Evolutionary conservation across 352 stramenopile species (phyloP).

Genomic region (Globisporangium lucens): DNA sequence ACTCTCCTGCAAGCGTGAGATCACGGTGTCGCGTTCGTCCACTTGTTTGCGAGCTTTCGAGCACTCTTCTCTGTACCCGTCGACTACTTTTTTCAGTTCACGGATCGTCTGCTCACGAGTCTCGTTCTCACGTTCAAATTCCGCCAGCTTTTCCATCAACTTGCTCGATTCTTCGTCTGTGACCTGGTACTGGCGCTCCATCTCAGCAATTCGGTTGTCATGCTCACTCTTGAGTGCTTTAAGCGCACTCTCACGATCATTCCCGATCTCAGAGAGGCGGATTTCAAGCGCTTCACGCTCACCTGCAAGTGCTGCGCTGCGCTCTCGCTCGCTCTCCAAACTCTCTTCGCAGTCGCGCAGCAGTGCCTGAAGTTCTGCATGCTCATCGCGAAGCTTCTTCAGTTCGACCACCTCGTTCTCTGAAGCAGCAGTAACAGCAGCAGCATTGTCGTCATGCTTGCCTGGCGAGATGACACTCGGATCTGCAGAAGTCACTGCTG

Average conservation of each 20-base stretch:
- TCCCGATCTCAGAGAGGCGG: conserved; percentile 10
- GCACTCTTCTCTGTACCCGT: conserved; percentile 9
- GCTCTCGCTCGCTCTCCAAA: conserved; percentile 8
- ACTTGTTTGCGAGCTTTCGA: not conserved
- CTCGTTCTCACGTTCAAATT: not conserved
- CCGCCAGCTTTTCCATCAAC: conserved; percentile 2
- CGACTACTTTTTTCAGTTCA: conserved; percentile 16
- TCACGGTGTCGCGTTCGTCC: conserved; percentile 4
- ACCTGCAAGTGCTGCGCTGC: not conserved
- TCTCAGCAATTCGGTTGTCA: not conserved
- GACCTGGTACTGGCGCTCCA: not conserved
- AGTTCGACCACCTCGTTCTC: not conserved
- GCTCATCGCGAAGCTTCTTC: not conserved
- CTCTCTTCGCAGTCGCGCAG: conserved; percentile 4
- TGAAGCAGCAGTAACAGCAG: not conserved
- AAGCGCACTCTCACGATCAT: not conserved
- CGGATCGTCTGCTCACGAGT: not conserved
- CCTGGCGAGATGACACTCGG: not conserved
- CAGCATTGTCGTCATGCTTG: not conserved
- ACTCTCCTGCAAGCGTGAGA: conserved; percentile 18
- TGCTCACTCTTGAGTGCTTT: conserved; percentile 3
- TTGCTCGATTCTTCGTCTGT: conserved; percentile 10
- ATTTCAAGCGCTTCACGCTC: conserved; percentile 9
- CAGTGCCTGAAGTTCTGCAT: not conserved
- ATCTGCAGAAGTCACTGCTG: not conserved